Evolutionary conservation across 106 monocot genomes (phyloP).

Genomic region (Posidonia australis): DNA sequence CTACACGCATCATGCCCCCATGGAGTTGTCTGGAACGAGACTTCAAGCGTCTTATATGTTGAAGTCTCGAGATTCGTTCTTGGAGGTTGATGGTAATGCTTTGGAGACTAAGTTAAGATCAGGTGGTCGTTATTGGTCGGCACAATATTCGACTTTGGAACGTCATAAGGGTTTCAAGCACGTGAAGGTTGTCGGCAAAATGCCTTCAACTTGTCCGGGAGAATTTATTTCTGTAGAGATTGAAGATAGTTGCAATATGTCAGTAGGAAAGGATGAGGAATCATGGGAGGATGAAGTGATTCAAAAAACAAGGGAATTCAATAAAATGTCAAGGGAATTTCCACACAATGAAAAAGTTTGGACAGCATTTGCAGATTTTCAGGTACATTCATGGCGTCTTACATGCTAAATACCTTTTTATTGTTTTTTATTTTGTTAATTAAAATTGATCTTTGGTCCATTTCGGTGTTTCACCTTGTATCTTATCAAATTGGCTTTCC

Average conservation of each 20-base stretch:
- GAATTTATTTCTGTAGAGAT: conserved; percentile 51
- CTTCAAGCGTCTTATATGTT: conserved; percentile 12
- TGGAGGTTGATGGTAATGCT: conserved; percentile 49
- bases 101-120: conserved; percentile 50
- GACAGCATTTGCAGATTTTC: conserved; percentile 84
- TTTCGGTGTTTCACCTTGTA: too few relatives aligned
- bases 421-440: too few relatives aligned
- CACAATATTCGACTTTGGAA: conserved; percentile 47
- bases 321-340: conserved; percentile 70
- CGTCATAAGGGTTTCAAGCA: conserved; percentile 68
- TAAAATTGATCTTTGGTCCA: too few relatives aligned
- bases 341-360: conserved; percentile 87
- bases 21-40: conserved; percentile 14
- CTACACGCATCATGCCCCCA: conserved; percentile 35
- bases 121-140: conserved; percentile 71
- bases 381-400: too few relatives aligned
- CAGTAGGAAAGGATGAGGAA: conserved; percentile 33
- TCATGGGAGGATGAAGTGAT: conserved; percentile 94
- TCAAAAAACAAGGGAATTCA: conserved; percentile 72
- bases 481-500: too few relatives aligned
- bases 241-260: not conserved
- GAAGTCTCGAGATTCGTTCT: conserved; percentile 14
- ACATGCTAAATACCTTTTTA: too few relatives aligned
- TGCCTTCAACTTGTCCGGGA: conserved; percentile 13
- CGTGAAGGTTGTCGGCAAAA: conserved; percentile 39